Percentiles rank a stretch among this genome's conserved stretches.
phyloP scores from a whole-genome alignment of 2,329 filamentous ascomycete genomes.

The Macrophomina pseudophaseolina region DNA sequence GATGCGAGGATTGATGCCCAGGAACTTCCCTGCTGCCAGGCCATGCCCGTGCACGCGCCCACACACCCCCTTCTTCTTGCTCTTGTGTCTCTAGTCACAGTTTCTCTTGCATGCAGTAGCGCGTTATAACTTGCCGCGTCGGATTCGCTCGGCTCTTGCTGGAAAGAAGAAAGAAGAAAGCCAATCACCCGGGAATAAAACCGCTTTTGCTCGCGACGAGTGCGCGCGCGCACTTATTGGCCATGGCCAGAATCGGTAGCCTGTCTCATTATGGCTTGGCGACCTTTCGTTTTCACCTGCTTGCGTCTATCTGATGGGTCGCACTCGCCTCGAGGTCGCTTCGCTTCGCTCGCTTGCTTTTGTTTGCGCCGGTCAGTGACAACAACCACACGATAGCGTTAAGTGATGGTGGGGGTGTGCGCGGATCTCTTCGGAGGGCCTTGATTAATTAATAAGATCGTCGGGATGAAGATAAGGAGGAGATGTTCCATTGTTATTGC shows the following conservation, averaged over 20 bases:
- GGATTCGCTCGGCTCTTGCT: background rate
- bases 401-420: background rate
- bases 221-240: background rate
- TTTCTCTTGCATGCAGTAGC: background rate
- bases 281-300: background rate
- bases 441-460: slow-evolving; percentile 1
- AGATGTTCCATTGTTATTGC: background rate
- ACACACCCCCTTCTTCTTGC: too few relatives aligned
- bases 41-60: too few relatives aligned
- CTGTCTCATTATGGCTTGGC: background rate
- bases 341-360: background rate
- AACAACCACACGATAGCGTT: background rate
- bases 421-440: background rate
- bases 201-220: background rate
- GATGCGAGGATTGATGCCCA: background rate
- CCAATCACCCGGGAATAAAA: background rate
- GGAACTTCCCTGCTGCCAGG: background rate
- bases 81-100: background rate
- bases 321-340: background rate
- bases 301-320: background rate
- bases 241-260: too few relatives aligned
- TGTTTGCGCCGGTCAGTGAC: too few relatives aligned
- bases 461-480: slow-evolving; percentile 1
- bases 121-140: background rate
- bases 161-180: background rate